Base-by-base conservation (phyloP, 495 filamentous ascomycete species). In the Xylaria sp. region DNA sequence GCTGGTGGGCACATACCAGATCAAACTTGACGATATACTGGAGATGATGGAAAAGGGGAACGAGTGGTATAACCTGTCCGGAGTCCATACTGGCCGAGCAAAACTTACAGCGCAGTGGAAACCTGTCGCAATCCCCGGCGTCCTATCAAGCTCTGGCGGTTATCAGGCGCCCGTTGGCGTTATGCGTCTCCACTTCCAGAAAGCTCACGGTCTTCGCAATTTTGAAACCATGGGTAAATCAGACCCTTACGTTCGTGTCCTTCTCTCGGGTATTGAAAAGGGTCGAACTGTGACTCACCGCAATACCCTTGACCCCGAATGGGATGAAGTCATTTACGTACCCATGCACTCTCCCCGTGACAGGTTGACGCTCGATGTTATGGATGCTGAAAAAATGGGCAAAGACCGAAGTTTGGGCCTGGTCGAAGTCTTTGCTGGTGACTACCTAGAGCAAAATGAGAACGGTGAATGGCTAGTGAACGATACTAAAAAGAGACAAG, bases 191-290 rank as follows among this genome's bases (percentile, higher is more conserved):
- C 94, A 99, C 78, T 97, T 98, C 84, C 90, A 92, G 82, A 89
- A 87, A 67, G 96, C 92, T 35, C 87, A 86, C 58, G 86, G 93
- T 66, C 87, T 99, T 26, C 93, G 94, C 57, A 99, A 99, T 79
- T 82, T 98, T 64, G 96, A 99, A 77, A 91, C 93, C 52, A 88
- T 99, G 82, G 97, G 96, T 80, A 98, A 98, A 82, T 98, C 95
- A 14, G 96, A 99, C 79, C 93, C 96, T 0, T 99, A 98, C 76
- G 93, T 88, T 31, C 90, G 95, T 21, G 91, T 98, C 11, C 83
- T 98, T 55, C 87, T 97, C 37, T 97, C 94, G 40, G 95, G 96
- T 37, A 87, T 98, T 61, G 91, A 95, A 75, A 97, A 93, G 76
- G 95, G 86, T 24, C 89, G 93, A 64, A 97, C 97, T 1, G 96